Evolutionary conservation across 352 stramenopile species (phyloP), one percentile per base, ranked within the genome.

Genomic region (Phytophthora boehmeriae): DNA sequence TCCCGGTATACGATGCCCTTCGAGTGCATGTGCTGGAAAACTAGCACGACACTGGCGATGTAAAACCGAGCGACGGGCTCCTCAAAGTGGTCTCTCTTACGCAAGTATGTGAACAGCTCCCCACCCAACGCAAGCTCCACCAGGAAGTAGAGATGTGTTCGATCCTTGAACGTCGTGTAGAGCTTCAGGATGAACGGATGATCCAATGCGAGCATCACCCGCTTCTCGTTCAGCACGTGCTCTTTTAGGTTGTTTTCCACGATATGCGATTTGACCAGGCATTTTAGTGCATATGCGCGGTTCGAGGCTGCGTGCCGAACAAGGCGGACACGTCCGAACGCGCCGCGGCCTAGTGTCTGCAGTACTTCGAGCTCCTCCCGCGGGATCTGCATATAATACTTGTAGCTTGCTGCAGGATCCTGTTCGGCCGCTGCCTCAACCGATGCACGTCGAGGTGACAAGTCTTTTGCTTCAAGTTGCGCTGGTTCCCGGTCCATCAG

Each of bases 131-230:
- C 90, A 14, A 96, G 88, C 49, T 98, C 93, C n/a, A 98, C 79
- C 0, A 98, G 70, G 58, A 98, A 85, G 59, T 97, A 98, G 9
- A 98, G 70, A 52, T 89, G 92, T 23, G 88, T 92, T 48, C 76
- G 83, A 70, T 98, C 92, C 68, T 98, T 93, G 74, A 96, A 94
- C 38, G 86, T 92, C 35, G 70, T 86, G 58, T 84, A 87, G 16
- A 98, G 80, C 65, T 97, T 96, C 49, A 97, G 76, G 56, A 98
- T 97, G 63, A 97, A 97, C 43, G 90, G 93, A 49, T 98, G 90
- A 53, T 95, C 79, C 32, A 98, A 66, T 55, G 86, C 77, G 35
- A 88, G 74, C 78, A 98, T 92, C 23, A 97, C 86, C 25, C 75
- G 73, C 49, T 97, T 95, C 55, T 98, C 93, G 54, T 97, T 97